Base-by-base conservation (phyloP, 768 basidiomycete species). In the Phylloporus arenicola region DNA sequence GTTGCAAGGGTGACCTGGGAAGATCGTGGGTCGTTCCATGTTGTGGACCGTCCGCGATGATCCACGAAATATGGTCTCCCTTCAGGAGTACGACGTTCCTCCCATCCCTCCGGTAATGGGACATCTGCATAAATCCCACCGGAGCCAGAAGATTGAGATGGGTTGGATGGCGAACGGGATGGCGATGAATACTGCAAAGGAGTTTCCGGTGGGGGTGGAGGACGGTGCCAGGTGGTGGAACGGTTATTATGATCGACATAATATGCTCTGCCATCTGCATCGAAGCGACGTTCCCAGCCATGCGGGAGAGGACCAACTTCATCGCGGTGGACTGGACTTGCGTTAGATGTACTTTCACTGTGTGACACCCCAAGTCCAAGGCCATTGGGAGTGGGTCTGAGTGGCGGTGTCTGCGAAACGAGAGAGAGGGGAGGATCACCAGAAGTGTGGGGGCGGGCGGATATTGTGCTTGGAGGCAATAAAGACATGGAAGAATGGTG, bases 31-130 rank as follows among this genome's bases (percentile, higher is more conserved):
- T 95, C 92, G 19, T 81, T 83, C 92, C 92, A 95, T 25, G 91
- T 93, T 11, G 92, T 94, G 31, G 90, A 90, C 31, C 91, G 77
- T 1, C 86, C 77, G 60, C 78, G 88, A 67, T 92, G 88, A 63
- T 94, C 81, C 17, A 83, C 81, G 50, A 82, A 84, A 64, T 83
- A 84, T 11, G 81, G 78, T 42, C 92, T 74, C 0, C 92, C 92
- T 67, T 93, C 89, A n/a, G 88, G 79, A 2, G 91, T 92, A 51
- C 84, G 82, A 41, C 92, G 81, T 62, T 93, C 92, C 69, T 94
- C 92, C 92, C 92, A 95, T 17, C 92, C 92, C 7, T 86, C 78
- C 0, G 92, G 92, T 9, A 95, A 73, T 10, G 88, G 89, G 10
- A 85, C 74, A 57, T 83, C 83, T 2, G 75, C 72, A 58, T 83